phyloP scores from a whole-genome alignment of 305 asterid species.

The Fraxinus latifolia region DNA sequence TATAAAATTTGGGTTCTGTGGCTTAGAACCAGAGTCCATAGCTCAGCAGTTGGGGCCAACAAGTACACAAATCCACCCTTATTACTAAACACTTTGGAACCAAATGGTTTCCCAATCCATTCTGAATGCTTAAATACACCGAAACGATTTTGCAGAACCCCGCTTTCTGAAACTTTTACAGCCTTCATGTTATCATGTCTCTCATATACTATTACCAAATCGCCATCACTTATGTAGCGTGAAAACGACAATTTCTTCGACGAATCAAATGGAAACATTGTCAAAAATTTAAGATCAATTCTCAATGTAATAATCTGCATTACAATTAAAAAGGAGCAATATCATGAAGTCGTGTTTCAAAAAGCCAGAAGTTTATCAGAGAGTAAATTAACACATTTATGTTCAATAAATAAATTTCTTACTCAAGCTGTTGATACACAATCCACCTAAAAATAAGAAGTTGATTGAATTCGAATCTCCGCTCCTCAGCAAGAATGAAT shows the following conservation, averaged over 20 bases:
- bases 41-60: constrained; percentile 88
- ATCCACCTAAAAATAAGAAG: background rate
- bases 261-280: constrained; percentile 51
- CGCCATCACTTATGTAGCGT: constrained; percentile 58
- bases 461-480: background rate
- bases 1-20: constrained; percentile 95
- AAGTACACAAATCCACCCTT: constrained; percentile 79
- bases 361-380: background rate
- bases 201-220: constrained; percentile 77
- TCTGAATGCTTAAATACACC: constrained; percentile 86
- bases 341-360: background rate
- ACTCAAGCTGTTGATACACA: background rate
- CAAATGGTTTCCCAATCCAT: constrained; percentile 86
- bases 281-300: background rate
- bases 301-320: background rate
- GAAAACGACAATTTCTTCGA: constrained; percentile 52
- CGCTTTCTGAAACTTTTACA: constrained; percentile 55
- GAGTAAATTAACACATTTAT: background rate
- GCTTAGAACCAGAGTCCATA: constrained; percentile 90
- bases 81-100: constrained; percentile 71
- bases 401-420: background rate
- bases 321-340: background rate
- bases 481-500: background rate
- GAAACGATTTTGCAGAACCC: constrained; percentile 76
- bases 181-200: constrained; percentile 75